Evolutionary conservation across 1,284 basidiomycete genomes (phyloP).

Genomic region (Cutaneotrichosporon cavernicola): DNA sequence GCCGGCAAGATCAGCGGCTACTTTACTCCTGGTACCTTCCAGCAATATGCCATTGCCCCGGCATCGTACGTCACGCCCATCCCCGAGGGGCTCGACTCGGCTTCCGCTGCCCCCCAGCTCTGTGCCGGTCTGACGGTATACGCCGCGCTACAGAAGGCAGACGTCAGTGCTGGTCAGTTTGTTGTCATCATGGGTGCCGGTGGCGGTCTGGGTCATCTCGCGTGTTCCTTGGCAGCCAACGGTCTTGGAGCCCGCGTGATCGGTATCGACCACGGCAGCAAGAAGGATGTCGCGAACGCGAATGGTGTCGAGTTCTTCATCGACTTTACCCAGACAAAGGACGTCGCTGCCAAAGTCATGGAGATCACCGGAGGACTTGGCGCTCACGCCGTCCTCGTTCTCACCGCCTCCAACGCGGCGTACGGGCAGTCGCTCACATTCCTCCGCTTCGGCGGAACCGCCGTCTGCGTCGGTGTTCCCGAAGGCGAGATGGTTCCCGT

Average conservation of each 20-base stretch:
- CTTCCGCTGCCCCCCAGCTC: conserved; percentile 57
- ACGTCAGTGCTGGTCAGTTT: conserved; percentile 65
- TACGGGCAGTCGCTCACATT: conserved; percentile 71
- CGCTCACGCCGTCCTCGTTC: conserved; percentile 70
- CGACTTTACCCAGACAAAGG: conserved; percentile 63
- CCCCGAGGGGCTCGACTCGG: conserved; percentile 61
- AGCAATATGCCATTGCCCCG: conserved; percentile 60
- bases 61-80: conserved; percentile 68
- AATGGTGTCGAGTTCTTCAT: conserved; percentile 77
- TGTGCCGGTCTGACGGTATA: conserved; percentile 68
- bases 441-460: conserved; percentile 61
- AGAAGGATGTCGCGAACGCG: conserved; percentile 64
- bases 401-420: conserved; percentile 57
- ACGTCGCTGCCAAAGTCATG: conserved; percentile 18
- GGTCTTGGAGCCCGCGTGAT: conserved; percentile 20
- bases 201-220: conserved; percentile 61
- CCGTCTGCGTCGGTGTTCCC: conserved; percentile 74
- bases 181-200: conserved; percentile 68
- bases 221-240: conserved; percentile 54
- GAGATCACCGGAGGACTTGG: conserved; percentile 62
- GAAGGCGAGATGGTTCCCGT: conserved; percentile 38
- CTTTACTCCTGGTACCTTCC: conserved; percentile 73
- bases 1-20: conserved; percentile 19
- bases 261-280: conserved; percentile 25
- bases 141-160: conserved; percentile 64